phyloP scores from a whole-genome alignment of 164 flowering plant genomes.

The Liriodendron chinense region DNA sequence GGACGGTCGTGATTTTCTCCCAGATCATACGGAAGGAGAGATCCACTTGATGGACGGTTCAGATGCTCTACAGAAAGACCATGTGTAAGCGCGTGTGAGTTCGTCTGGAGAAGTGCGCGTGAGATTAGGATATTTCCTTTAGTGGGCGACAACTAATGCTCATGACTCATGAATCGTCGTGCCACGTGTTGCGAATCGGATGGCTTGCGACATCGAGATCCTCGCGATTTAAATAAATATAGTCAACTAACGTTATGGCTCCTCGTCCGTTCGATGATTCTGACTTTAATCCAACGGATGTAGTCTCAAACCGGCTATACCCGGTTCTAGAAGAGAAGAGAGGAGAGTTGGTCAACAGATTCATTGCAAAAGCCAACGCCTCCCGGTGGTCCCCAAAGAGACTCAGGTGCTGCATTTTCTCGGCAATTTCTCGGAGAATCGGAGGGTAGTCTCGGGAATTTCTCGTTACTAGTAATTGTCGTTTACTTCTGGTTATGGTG shows the following conservation, averaged over 20 bases:
- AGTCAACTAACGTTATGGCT: background rate
- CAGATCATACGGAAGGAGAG: background rate
- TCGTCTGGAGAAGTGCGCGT: background rate
- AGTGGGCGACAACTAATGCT: constrained; percentile 1
- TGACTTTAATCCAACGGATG: background rate
- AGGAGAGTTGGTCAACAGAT: background rate
- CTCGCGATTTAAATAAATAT: background rate
- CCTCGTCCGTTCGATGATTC: background rate
- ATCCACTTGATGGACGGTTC: background rate
- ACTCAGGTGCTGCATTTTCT: background rate
- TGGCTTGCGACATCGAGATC: background rate
- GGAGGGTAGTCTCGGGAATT: background rate
- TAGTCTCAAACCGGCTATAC: background rate
- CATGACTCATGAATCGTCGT: background rate
- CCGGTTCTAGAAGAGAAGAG: background rate
- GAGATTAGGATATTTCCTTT: background rate
- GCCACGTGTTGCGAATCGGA: background rate
- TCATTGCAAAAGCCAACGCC: background rate
- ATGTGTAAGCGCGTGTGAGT: background rate
- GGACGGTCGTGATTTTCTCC: too few species aligned
- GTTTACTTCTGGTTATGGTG: background rate
- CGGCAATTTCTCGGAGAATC: background rate
- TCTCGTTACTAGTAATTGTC: background rate
- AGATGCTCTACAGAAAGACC: background rate
- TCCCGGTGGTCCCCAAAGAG: background rate